Conservation (phyloP, 371 early-diverging fungal genomes). For the Zopfochytrium polystomum region DNA sequence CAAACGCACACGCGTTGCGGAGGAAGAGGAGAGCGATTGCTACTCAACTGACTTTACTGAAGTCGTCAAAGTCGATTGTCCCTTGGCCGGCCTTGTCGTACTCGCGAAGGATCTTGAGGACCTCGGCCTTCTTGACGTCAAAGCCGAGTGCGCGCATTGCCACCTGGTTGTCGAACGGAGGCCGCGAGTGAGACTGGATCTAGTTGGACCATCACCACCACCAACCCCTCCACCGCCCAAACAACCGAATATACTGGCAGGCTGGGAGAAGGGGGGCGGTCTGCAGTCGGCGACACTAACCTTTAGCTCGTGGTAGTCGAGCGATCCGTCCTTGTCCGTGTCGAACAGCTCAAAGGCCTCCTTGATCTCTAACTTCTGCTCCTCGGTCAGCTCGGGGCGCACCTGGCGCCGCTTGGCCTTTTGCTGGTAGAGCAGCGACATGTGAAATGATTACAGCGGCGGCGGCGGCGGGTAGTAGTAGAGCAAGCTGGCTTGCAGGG, state of each 20-base stretch:
- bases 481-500: too few species aligned
- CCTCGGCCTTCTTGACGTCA: conserved; percentile 68
- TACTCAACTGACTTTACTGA: conserved; percentile 61
- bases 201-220: too few species aligned
- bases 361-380: conserved; percentile 64
- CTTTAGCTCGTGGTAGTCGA: conserved; percentile 77
- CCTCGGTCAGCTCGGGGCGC: conserved; percentile 56
- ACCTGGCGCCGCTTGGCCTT: conserved; percentile 38
- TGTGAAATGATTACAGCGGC: conserved; percentile 16
- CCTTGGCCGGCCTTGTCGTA: conserved; percentile 54
- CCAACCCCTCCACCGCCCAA: too few species aligned
- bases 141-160: conserved; percentile 77
- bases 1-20: conserved; percentile 13
- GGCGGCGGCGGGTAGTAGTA: too few species aligned
- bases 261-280: too few species aligned
- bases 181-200: too few species aligned
- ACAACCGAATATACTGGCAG: too few species aligned
- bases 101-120: conserved; percentile 61
- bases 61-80: conserved; percentile 60
- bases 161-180: conserved; percentile 36
- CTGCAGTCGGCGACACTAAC: conserved; percentile 33
- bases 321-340: conserved; percentile 63
- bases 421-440: conserved; percentile 33
- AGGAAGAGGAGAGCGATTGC: neutral
- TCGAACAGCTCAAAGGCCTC: conserved; percentile 77